Evolutionary conservation across 805 yeast genomes (phyloP), one percentile per base, ranked within the genome.

Genomic region (Kazachstania taianensis): DNA sequence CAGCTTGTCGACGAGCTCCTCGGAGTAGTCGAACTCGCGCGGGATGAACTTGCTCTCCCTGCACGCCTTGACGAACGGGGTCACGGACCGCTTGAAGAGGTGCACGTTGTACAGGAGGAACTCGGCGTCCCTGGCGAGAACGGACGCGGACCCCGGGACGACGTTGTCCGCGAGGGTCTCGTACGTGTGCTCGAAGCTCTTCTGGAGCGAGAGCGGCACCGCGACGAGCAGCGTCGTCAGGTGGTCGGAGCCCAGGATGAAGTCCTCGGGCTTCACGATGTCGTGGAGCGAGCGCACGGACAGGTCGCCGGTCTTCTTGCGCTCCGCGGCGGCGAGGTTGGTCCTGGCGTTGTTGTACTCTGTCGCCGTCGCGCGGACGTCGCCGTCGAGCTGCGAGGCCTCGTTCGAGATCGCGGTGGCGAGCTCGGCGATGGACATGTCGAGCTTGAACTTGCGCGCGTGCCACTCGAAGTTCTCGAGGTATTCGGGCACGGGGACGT

Each of bases 281-380:
- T 84, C 92, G 55, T 89, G 96, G 42, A 92, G 67, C 3, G 96
- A 82, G 57, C 83, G 78, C 38, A 89, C 87, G 3, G 95, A 79
- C 45, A 92, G 69, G 57, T 92, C 96, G 40, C 99, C 99, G 26
- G 83, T 80, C 59, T 81, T 81, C 63, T 87, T 87, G 53, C 96
- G 75, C 60, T 89, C 94, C 7, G 94, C 89, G 9, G 95, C 86
- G 33, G 78, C 70, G 41, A 86, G 69, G 54, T 78, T 82, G 30
- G 94, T 75, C 62, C 79, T 83, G 33, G 96, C 95, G 32, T 75
- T 72, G 50, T 75, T 81, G 63, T 85, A 92, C 46, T 66, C 70
- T 42, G 80, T 73, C 54, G 71, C 80, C n/a, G 81, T 66, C n/a
- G 72, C 62, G 55, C 83, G 74, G 32, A 92, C 81, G 57, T 92